A percentile compares a stretch with the other conserved stretches of the same genome.
Evolutionary conservation across 2,329 filamentous ascomycete genomes (phyloP).

Genomic region (Epicoccum sorghinum): DNA sequence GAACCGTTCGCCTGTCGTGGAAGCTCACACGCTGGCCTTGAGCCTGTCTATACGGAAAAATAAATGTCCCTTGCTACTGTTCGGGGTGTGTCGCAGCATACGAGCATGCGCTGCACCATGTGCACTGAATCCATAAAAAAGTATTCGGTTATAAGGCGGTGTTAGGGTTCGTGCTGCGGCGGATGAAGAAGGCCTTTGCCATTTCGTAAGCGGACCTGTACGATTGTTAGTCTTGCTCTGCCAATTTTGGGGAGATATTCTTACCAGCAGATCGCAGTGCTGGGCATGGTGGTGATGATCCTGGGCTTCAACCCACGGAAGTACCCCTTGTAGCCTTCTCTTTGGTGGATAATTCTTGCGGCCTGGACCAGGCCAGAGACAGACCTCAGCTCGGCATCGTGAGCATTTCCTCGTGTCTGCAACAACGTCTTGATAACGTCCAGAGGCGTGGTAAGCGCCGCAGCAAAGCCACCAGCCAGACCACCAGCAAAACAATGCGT

Average conservation of each 20-base stretch:
- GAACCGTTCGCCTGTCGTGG: slow-evolving; percentile 23
- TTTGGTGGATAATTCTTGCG: slow-evolving; percentile 78
- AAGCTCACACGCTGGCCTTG: slow-evolving; percentile 20
- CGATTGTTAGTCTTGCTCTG: slow-evolving; percentile 14
- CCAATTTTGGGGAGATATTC: slow-evolving; percentile 27
- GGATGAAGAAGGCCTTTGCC: slow-evolving; percentile 71
- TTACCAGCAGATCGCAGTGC: slow-evolving; percentile 98
- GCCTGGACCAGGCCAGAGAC: slow-evolving; percentile 83
- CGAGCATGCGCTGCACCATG: slow-evolving; percentile 9
- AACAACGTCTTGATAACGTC: slow-evolving; percentile 98
- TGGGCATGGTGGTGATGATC: slow-evolving; percentile 96
- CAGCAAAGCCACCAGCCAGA: slow-evolving; percentile 89
- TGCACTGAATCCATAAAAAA: background rate
- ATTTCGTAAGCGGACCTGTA: slow-evolving; percentile 70
- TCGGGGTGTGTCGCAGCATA: slow-evolving; percentile 21
- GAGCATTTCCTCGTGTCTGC: slow-evolving; percentile 86
- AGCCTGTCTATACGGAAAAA: slow-evolving; percentile 24
- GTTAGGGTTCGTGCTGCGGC: slow-evolving; percentile 40
- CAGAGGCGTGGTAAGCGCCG: slow-evolving; percentile 91
- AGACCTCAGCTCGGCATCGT: slow-evolving; percentile 80
- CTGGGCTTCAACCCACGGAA: slow-evolving; percentile 91
- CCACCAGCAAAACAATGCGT: slow-evolving; percentile 94
- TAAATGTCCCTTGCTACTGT: slow-evolving; percentile 17
- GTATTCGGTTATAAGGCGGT: slow-evolving; percentile 27
- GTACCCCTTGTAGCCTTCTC: slow-evolving; percentile 86